Percentiles rank a stretch among this genome's conserved stretches.
phyloP scores from a whole-genome alignment of 202 grass and related monocot species.

The Hordeum pubiflorum region DNA sequence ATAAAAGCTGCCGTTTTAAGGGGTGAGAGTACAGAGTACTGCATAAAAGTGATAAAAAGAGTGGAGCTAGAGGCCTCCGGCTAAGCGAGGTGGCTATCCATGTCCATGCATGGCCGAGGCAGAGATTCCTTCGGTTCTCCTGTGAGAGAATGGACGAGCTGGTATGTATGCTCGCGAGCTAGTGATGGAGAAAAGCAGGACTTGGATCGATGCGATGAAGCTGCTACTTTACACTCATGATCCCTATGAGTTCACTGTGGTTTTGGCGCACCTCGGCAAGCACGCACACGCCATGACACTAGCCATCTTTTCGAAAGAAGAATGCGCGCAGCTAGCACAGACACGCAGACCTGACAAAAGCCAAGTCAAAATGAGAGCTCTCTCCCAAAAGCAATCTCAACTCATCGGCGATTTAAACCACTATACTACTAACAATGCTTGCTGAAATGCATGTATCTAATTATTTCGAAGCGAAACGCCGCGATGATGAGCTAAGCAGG shows the following conservation, averaged over 20 bases:
- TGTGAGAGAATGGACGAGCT: not conserved
- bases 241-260: slow-evolving; percentile 52
- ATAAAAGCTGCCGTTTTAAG: slow-evolving; percentile 48
- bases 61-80: not conserved
- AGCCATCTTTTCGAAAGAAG: slow-evolving; percentile 42
- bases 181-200: not conserved
- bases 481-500: slow-evolving; percentile 24
- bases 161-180: not conserved
- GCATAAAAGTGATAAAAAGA: slow-evolving; percentile 33
- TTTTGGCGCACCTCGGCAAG: slow-evolving; percentile 32
- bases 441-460: slow-evolving; percentile 23
- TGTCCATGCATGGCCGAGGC: not conserved
- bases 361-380: slow-evolving; percentile 41
- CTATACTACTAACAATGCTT: not conserved
- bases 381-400: slow-evolving; percentile 23
- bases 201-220: slow-evolving; percentile 21
- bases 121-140: slow-evolving; percentile 45
- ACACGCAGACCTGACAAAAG: slow-evolving; percentile 40
- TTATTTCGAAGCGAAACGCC: not conserved
- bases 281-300: slow-evolving; percentile 22
- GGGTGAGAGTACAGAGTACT: slow-evolving; percentile 5
- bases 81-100: not conserved
- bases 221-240: slow-evolving; percentile 49
- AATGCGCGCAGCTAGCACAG: not conserved
- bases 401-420: not conserved